phyloP scores from a whole-genome alignment of 2,329 filamentous ascomycete species.

The Magnaporthiopsis incrustans region DNA sequence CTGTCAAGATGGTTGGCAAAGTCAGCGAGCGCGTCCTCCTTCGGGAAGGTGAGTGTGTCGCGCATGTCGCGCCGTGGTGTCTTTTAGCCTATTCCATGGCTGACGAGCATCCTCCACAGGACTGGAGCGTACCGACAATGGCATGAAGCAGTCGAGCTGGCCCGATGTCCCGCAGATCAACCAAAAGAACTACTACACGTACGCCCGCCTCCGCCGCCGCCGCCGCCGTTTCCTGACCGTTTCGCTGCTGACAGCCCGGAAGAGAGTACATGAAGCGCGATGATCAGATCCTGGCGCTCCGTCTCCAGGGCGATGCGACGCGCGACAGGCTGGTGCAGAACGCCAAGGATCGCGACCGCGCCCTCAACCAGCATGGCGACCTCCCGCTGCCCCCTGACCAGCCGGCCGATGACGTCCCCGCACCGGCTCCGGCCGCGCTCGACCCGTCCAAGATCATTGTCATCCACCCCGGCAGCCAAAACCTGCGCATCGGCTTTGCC shows the following conservation, averaged over 20 bases:
- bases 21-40: slow-evolving; percentile 58
- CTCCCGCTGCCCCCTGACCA: slow-evolving; percentile 53
- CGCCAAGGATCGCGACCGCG: slow-evolving; percentile 81
- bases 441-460: slow-evolving; percentile 88
- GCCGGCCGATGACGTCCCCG: slow-evolving; percentile 45
- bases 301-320: slow-evolving; percentile 80
- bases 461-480: slow-evolving; percentile 92
- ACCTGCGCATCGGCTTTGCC: slow-evolving; percentile 87
- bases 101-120: slow-evolving; percentile 41
- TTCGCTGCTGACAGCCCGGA: slow-evolving; percentile 16
- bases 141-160: slow-evolving; percentile 93
- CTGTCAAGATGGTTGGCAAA: slow-evolving; percentile 49
- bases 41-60: slow-evolving; percentile 45
- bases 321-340: slow-evolving; percentile 76
- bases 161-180: slow-evolving; percentile 90
- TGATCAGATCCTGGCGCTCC: slow-evolving; percentile 85
- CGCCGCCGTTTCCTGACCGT: not conserved
- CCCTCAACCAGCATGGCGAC: slow-evolving; percentile 68
- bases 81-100: not conserved
- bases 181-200: slow-evolving; percentile 99
- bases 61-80: not conserved
- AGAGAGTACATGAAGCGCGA: slow-evolving; percentile 98
- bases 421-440: slow-evolving; percentile 49
- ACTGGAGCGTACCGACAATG: slow-evolving; percentile 94
- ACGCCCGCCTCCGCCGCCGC: slow-evolving; percentile 26